phyloP scores from a whole-genome alignment of 2,329 filamentous ascomycete genomes.

The Arthrobotrys iridis region DNA sequence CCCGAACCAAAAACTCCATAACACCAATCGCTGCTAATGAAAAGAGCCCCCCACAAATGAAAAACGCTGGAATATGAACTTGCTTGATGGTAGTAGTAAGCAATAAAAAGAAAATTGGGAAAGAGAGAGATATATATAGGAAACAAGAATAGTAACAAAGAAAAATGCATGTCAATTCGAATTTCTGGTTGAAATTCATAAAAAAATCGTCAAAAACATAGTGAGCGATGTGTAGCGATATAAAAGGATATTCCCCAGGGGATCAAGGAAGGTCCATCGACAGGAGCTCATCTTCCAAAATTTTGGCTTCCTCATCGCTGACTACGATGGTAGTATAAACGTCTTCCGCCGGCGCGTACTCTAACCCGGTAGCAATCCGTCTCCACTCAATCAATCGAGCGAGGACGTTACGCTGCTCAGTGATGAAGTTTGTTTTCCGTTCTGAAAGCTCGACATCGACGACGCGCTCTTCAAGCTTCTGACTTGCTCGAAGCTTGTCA shows the following conservation, averaged over 20 bases:
- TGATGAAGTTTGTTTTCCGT: slow-evolving; percentile 29
- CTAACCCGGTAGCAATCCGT: slow-evolving; percentile 24
- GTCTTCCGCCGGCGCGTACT: slow-evolving; percentile 10
- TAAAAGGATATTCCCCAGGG: not conserved
- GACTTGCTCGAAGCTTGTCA: slow-evolving; percentile 25
- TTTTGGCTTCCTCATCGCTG: slow-evolving; percentile 26
- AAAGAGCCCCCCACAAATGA: slow-evolving; percentile 1
- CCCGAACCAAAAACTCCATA: not conserved
- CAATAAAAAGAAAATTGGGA: not conserved
- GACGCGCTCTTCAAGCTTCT: slow-evolving; percentile 31
- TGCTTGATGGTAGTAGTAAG: not conserved
- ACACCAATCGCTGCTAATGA: slow-evolving; percentile 1
- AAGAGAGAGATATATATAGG: no score
- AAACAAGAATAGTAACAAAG: no score
- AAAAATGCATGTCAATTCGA: not conserved
- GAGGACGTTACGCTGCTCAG: slow-evolving; percentile 47
- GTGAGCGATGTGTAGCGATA: not conserved
- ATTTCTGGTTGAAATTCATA: not conserved
- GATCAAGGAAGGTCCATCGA: slow-evolving; percentile 16
- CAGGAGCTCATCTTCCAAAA: slow-evolving; percentile 34
- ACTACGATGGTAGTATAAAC: slow-evolving; percentile 32
- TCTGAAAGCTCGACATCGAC: slow-evolving; percentile 35
- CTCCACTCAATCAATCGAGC: slow-evolving; percentile 46
- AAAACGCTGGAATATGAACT: not conserved
- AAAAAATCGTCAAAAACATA: not conserved